These are phyloP conservation scores for Austroboletus niveus DNA, from an alignment of 1,284 basidiomycete species.

Conservation along the genomic window DNA sequence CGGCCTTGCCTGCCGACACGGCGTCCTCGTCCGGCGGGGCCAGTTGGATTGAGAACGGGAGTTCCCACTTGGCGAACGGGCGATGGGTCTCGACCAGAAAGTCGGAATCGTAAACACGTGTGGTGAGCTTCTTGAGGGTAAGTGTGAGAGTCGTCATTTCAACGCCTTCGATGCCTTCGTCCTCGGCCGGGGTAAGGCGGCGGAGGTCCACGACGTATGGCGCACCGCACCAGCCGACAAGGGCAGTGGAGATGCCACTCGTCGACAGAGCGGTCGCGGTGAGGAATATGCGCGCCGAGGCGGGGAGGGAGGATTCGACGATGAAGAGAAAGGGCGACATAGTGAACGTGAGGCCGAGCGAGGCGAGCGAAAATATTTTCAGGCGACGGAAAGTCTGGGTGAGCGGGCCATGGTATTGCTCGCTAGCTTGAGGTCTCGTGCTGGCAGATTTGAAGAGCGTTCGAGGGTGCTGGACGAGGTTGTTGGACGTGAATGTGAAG, in stretches of 20 bases:
- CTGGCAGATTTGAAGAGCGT: conserved; percentile 9
- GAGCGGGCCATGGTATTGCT: conserved; percentile 61
- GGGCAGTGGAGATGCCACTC: conserved; percentile 66
- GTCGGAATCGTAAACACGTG: conserved; percentile 71
- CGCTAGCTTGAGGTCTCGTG: conserved; percentile 2
- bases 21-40: conserved; percentile 38
- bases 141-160: conserved; percentile 73
- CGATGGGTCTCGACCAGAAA: conserved; percentile 70
- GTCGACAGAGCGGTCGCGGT: conserved; percentile 70
- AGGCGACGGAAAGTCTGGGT: conserved; percentile 69
- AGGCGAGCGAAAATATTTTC: conserved; percentile 82
- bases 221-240: conserved; percentile 71
- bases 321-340: conserved; percentile 80
- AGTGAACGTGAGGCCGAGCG: conserved; percentile 67
- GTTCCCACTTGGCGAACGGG: conserved; percentile 81
- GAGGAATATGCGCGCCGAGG: conserved; percentile 67
- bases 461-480: conserved; percentile 2
- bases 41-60: conserved; percentile 55
- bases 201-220: conserved; percentile 52
- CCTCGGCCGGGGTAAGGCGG: conserved; percentile 39
- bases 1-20: conserved; percentile 31
- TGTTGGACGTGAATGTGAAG: conserved; percentile 2
- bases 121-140: conserved; percentile 54
- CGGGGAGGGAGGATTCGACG: conserved; percentile 72
- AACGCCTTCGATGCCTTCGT: conserved; percentile 49